A percentile compares a stretch with the other conserved stretches of the same genome.
Conservation (phyloP, 441 rosid genomes). For the Gossypium aridum region DNA sequence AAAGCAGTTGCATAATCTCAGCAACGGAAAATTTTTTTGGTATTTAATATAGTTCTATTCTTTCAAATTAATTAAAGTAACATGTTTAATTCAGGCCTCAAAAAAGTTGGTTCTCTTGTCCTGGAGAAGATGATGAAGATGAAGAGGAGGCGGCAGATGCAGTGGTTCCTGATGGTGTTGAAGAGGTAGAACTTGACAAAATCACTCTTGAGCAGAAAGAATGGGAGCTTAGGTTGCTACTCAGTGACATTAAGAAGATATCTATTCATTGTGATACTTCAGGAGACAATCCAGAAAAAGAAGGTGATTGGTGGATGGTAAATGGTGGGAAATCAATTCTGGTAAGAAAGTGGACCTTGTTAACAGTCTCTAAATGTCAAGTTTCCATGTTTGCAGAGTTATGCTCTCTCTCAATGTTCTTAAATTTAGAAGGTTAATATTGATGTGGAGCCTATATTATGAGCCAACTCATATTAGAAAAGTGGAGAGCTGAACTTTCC, state of each 20-base stretch:
- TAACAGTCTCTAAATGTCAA: background rate
- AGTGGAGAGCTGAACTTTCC: background rate
- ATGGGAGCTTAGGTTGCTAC: slow-evolving; percentile 67
- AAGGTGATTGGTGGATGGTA: slow-evolving; percentile 77
- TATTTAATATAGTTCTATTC: background rate
- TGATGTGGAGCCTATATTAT: background rate
- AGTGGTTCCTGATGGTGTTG: slow-evolving; percentile 97
- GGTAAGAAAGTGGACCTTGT: slow-evolving; percentile 45
- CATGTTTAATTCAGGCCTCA: slow-evolving; percentile 62
- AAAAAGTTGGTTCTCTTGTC: slow-evolving; percentile 80
- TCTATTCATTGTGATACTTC: slow-evolving; percentile 49
- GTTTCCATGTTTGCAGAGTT: slow-evolving; percentile 1
- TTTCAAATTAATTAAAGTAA: slow-evolving; percentile 6
- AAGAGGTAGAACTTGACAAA: slow-evolving; percentile 96
- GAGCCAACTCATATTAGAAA: background rate
- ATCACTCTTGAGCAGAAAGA: slow-evolving; percentile 77
- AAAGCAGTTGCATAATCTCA: slow-evolving; percentile 3
- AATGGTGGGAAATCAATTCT: slow-evolving; percentile 56
- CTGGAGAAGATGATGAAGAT: slow-evolving; percentile 94
- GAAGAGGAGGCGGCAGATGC: slow-evolving; percentile 96
- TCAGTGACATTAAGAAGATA: slow-evolving; percentile 76
- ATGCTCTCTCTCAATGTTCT: background rate
- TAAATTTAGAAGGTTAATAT: background rate
- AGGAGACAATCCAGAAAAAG: slow-evolving; percentile 42
- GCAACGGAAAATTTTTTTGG: background rate